These are phyloP conservation scores for Alternaria triticimaculans DNA, from an alignment of 2,329 filamentous ascomycete genomes.

Conservation along the genomic window DNA sequence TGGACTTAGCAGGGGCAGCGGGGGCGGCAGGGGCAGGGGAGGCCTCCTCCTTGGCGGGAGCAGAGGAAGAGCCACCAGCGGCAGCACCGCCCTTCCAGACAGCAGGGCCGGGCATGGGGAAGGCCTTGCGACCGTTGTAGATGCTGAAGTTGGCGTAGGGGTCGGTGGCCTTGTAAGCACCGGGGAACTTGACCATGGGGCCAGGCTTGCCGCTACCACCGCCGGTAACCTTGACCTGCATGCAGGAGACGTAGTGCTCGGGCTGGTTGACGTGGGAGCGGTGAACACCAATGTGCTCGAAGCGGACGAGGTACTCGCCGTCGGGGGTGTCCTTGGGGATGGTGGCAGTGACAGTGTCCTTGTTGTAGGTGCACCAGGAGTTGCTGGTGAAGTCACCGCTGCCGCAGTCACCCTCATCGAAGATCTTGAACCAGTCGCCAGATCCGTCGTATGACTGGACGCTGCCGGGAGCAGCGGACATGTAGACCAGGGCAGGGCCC, in stretches of 20 bases:
- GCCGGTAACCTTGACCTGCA: constrained; percentile 51
- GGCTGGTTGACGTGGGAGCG: constrained; percentile 38
- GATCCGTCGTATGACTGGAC: constrained; percentile 28
- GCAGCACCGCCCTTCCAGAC: constrained; percentile 22
- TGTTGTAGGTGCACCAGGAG: constrained; percentile 35
- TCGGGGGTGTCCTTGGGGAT: constrained; percentile 49
- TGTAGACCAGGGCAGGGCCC: constrained; percentile 34
- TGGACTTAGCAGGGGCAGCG: constrained; percentile 2
- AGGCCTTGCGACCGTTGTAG: constrained; percentile 29
- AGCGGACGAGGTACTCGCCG: constrained; percentile 54
- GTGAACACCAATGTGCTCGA: constrained; percentile 52
- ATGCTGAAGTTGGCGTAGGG: constrained; percentile 38
- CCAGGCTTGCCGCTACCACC: constrained; percentile 42
- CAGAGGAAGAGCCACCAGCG: constrained; percentile 4
- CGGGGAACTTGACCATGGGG: constrained; percentile 47
- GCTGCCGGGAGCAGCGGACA: constrained; percentile 35
- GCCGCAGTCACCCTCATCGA: constrained; percentile 29
- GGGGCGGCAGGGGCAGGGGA: constrained; percentile 5
- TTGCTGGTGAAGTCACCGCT: constrained; percentile 23
- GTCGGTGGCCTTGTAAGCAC: constrained; percentile 33
- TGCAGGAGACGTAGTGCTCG: constrained; percentile 54
- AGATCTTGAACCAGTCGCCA: constrained; percentile 44
- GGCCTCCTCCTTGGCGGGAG: constrained; percentile 14
- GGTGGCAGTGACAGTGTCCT: constrained; percentile 34
- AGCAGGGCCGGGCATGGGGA: constrained; percentile 20